Percentiles rank a stretch among this genome's conserved stretches.
Evolutionary conservation across 2,329 filamentous ascomycete genomes (phyloP).

Genomic region (Chalaropsis ovoidea): DNA sequence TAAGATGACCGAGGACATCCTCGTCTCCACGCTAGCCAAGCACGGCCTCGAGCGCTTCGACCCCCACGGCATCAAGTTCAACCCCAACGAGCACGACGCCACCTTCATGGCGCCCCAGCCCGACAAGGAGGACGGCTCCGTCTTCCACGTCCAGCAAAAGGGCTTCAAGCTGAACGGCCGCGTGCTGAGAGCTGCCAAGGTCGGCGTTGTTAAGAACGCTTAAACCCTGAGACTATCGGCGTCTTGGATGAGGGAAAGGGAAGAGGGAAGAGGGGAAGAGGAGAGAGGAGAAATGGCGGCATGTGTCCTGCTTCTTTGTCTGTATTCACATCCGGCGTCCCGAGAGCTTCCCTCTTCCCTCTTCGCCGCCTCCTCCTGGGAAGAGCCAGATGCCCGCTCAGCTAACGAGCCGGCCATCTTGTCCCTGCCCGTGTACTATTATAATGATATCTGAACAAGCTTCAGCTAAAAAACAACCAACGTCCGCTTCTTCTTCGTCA

Average conservation of each 20-base stretch:
- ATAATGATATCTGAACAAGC: conserved; percentile 21
- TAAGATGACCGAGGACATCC: conserved; percentile 86
- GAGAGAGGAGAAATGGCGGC: too few relatives aligned
- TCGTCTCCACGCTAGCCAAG: conserved; percentile 82
- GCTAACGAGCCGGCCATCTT: not conserved
- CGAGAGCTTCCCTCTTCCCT: not conserved
- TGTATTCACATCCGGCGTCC: not conserved
- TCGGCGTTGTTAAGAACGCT: conserved; percentile 84
- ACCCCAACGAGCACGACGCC: conserved; percentile 93
- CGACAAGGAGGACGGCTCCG: conserved; percentile 79
- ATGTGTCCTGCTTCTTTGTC: not conserved
- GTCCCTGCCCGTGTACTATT: conserved; percentile 24
- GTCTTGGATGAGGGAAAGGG: too few relatives aligned
- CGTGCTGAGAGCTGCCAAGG: conserved; percentile 83
- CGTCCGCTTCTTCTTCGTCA: conserved; percentile 9
- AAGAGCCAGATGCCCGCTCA: not conserved
- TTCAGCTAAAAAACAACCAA: not conserved
- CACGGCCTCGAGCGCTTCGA: conserved; percentile 87
- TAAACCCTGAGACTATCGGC: conserved; percentile 30
- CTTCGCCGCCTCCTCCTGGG: not conserved
- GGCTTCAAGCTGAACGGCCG: conserved; percentile 90
- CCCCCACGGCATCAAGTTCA: conserved; percentile 76
- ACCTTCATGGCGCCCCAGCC: conserved; percentile 85
- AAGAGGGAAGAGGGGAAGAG: too few relatives aligned
- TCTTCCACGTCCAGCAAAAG: conserved; percentile 91